A percentile compares a stretch with the other conserved stretches of the same genome.
Conservation (phyloP, 192 early-diverging fungal genomes). For the Coemansia sp. region DNA sequence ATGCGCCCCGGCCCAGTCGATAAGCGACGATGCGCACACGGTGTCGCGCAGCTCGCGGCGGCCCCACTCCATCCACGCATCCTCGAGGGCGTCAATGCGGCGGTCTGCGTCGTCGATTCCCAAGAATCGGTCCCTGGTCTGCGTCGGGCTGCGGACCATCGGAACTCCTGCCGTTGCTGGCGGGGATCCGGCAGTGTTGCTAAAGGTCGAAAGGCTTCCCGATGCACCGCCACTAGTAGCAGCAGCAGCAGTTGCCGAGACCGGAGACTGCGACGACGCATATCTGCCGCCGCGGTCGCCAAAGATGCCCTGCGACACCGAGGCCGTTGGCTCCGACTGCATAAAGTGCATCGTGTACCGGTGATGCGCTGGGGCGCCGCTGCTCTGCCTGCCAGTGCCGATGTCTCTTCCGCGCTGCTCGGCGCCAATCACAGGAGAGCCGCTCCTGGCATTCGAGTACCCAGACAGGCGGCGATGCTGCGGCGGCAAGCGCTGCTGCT, state of each 20-base stretch:
- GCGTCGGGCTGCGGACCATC: not conserved
- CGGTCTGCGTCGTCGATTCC: conserved; percentile 21
- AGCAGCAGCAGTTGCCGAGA: not conserved
- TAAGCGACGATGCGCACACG: conserved; percentile 34
- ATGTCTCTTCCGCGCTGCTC: conserved; percentile 10
- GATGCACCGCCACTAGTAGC: conserved; percentile 4
- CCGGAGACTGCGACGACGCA: conserved; percentile 15
- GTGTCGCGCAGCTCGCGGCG: conserved; percentile 41
- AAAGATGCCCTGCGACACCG: conserved; percentile 14
- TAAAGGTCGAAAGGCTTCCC: conserved; percentile 15
- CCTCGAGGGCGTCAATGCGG: conserved; percentile 21
- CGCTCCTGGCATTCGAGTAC: conserved; percentile 5
- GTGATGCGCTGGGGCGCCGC: conserved; percentile 16
- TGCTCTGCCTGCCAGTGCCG: conserved; percentile 7
- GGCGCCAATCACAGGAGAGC: not conserved
- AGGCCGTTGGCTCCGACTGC: conserved; percentile 9
- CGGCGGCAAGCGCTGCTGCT: not conserved
- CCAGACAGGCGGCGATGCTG: conserved; percentile 25
- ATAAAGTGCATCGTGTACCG: conserved; percentile 47
- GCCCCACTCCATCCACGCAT: conserved; percentile 49
- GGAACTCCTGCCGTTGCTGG: not conserved
- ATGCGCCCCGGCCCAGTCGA: conserved; percentile 55
- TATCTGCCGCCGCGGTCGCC: conserved; percentile 12
- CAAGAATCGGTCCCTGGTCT: conserved; percentile 16
- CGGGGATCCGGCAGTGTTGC: conserved; percentile 5